phyloP scores from a whole-genome alignment of 176 grass and related monocot species.

The Cymbopogon citratus region DNA sequence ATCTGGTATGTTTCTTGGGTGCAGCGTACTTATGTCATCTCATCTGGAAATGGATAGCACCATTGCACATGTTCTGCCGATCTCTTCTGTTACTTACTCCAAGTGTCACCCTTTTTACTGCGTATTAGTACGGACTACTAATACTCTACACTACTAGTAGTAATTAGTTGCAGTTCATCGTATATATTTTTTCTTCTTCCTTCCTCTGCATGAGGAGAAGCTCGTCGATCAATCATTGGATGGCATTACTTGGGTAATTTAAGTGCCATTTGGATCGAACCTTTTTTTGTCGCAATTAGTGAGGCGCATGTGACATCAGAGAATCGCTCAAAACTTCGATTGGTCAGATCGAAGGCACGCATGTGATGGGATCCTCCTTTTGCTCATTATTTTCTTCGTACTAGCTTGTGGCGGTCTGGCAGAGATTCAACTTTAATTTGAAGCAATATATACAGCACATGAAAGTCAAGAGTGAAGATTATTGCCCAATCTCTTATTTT shows the following conservation, averaged over 20 bases:
- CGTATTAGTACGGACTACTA: too few relatives aligned
- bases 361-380: neutral
- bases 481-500: neutral
- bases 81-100: too few relatives aligned
- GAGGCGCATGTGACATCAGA: constrained; percentile 29
- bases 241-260: neutral
- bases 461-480: neutral
- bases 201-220: neutral
- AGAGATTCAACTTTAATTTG: neutral
- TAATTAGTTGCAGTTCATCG: too few relatives aligned
- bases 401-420: too few relatives aligned
- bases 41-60: too few relatives aligned
- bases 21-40: too few relatives aligned
- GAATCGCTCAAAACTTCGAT: constrained; percentile 23
- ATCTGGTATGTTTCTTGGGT: too few relatives aligned
- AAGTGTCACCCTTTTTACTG: too few relatives aligned
- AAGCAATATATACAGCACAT: neutral
- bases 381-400: neutral
- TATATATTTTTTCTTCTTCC: neutral
- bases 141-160: too few relatives aligned
- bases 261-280: constrained; percentile 6
- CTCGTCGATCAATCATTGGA: neutral
- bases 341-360: constrained; percentile 29
- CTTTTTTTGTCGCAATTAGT: constrained; percentile 10
- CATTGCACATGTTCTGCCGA: too few relatives aligned